These are phyloP conservation scores for Hydnum rufescens DNA, from an alignment of 768 basidiomycete genomes.

Conservation along the genomic window DNA sequence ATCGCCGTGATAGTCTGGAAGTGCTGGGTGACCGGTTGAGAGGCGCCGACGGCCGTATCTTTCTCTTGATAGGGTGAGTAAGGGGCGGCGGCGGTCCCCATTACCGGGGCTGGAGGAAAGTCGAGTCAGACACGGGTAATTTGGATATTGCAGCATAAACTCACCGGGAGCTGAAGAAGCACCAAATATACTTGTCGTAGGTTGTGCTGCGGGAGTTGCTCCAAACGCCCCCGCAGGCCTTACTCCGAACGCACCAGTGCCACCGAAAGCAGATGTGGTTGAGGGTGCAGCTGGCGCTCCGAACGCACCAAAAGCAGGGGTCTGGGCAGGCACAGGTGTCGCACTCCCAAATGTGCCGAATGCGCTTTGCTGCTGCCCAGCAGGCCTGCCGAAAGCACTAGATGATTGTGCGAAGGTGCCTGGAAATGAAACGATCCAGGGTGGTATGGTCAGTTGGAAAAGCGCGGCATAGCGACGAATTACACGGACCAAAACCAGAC, in stretches of 20 bases:
- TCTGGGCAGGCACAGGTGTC: slow-evolving; percentile 22
- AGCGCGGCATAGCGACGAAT: not conserved
- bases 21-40: slow-evolving; percentile 23
- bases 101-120: slow-evolving; percentile 15
- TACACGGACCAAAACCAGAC: slow-evolving; percentile 10
- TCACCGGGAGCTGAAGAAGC: slow-evolving; percentile 14
- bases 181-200: slow-evolving; percentile 27
- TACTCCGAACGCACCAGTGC: slow-evolving; percentile 14
- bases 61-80: slow-evolving; percentile 46
- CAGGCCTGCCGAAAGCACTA: no score
- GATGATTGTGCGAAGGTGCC: slow-evolving; percentile 26
- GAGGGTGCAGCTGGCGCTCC: slow-evolving; percentile 14
- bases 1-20: slow-evolving; percentile 72
- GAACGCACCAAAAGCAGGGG: slow-evolving; percentile 50
- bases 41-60: slow-evolving; percentile 29
- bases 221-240: slow-evolving; percentile 35
- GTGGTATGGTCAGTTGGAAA: slow-evolving; percentile 7
- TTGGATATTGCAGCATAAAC: slow-evolving; percentile 13
- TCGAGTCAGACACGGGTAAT: slow-evolving; percentile 6
- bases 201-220: slow-evolving; percentile 22
- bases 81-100: slow-evolving; percentile 44
- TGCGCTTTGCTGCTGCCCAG: slow-evolving; percentile 31
- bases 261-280: slow-evolving; percentile 28
- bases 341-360: not conserved
- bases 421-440: slow-evolving; percentile 7